Conservation (phyloP, 805 yeast genomes). For the Kuraishia hungarica region DNA sequence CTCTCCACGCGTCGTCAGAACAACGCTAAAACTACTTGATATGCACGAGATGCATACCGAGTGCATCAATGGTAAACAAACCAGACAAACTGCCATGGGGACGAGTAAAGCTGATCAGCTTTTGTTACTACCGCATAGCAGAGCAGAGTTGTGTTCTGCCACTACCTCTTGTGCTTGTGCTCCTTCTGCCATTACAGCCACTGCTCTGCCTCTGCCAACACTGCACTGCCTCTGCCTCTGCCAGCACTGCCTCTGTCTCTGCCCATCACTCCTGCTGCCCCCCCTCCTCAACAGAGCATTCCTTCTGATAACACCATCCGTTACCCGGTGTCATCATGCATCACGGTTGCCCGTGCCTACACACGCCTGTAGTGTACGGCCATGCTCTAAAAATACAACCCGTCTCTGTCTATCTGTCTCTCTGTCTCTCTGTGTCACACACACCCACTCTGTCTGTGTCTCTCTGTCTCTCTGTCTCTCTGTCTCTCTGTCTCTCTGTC, state of each 20-base stretch:
- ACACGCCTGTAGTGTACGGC: not conserved
- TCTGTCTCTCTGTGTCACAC: too few species aligned
- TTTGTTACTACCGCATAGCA: too few species aligned
- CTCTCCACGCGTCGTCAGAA: too few species aligned
- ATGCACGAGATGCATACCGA: not conserved
- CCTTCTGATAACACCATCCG: not conserved
- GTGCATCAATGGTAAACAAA: not conserved
- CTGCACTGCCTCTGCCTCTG: not conserved
- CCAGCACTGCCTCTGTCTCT: not conserved
- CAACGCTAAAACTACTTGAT: not conserved
- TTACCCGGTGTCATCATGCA: not conserved
- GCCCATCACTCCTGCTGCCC: not conserved
- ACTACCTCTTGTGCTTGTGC: too few species aligned
- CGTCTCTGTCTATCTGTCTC: too few species aligned
- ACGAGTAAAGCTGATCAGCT: too few species aligned
- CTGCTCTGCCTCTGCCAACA: not conserved
- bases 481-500: too few species aligned
- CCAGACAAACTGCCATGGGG: not conserved
- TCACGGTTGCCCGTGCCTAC: not conserved
- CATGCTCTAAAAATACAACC: too few species aligned
- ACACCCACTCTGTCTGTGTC: too few species aligned
- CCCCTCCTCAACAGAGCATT: not conserved
- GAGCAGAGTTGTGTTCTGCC: too few species aligned
- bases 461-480: too few species aligned
- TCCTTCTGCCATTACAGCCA: too few species aligned